These are phyloP conservation scores for Ramalina peruviana DNA, from an alignment of 495 filamentous ascomycete genomes.

Conservation along the genomic window DNA sequence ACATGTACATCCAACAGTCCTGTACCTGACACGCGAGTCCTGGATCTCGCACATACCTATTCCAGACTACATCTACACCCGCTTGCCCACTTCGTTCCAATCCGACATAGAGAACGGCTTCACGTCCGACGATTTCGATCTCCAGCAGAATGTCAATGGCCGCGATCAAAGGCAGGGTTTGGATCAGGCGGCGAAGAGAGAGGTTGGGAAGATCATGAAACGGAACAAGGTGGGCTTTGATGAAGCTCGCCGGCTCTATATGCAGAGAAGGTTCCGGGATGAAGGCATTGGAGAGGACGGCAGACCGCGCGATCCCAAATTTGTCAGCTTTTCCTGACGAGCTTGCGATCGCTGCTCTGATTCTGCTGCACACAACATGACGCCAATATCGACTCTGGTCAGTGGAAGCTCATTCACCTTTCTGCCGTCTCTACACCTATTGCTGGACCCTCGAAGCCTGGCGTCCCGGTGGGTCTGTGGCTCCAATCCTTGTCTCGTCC, in stretches of 20 bases:
- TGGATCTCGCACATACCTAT: constrained; percentile 53
- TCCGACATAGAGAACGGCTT: constrained; percentile 78
- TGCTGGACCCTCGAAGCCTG: no score
- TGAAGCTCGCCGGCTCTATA: constrained; percentile 75
- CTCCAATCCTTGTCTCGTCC: no score
- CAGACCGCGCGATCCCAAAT: constrained; percentile 80
- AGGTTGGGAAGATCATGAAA: constrained; percentile 83
- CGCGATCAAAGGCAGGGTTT: constrained; percentile 68
- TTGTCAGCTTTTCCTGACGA: constrained; percentile 72
- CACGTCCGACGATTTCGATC: constrained; percentile 66
- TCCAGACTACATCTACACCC: constrained; percentile 53
- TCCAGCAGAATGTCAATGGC: constrained; percentile 59
- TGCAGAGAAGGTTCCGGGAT: constrained; percentile 67
- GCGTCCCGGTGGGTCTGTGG: no score
- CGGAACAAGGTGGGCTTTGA: constrained; percentile 64
- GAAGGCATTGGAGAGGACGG: constrained; percentile 85
- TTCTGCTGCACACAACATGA: no score
- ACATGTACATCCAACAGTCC: constrained; percentile 25
- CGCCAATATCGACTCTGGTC: no score
- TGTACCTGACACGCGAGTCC: constrained; percentile 64
- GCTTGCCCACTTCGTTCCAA: constrained; percentile 57
- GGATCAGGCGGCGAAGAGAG: constrained; percentile 61
- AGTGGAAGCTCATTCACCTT: no score
- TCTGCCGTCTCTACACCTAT: no score
- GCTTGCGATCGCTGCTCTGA: no score